Evolutionary conservation across 2,329 filamentous ascomycete species (phyloP), one percentile per base, ranked within the genome.

Genomic region (Knufia petricola): DNA sequence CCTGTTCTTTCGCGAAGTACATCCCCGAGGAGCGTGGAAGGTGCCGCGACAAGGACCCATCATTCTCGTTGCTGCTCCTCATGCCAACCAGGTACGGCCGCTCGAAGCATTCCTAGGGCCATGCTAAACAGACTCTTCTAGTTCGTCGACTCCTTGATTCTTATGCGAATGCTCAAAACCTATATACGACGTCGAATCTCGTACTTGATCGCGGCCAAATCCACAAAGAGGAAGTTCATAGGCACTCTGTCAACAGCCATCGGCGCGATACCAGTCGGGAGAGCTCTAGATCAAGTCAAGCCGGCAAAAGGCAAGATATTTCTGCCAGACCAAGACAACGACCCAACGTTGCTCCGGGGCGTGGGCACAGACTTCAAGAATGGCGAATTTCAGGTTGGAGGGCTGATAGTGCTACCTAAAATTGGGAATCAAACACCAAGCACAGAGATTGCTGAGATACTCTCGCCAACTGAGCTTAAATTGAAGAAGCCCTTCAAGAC

Each of bases 1-100:
- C 67, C 81, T 95, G 58, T 98, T 98, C 78, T 98, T 98, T 73
- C 84, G 92, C 58, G 92, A 98, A 69, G 87, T 98, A 13, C 89
- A 96, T 64, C 92, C 92, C 10, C 79, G 92, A 56, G 88, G 88
- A 58, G 87, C 89, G 54, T 98, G 92, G 88, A 90, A 89, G 67
- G 85, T 98, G 38, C 92, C 92, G 38, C 81, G 84, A 60, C 78
- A 80, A 54, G 92, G 89, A 0, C 89, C 92, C 1, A 79, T 98
- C 54, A 86, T 98, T 51, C 92, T 98, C 61, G 92, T 98, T 58
- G 92, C 89, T 38, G 92, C 90, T 48, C 92, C 92, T 57, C 92
- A 98, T 73, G 90, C 90, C 52, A 98, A 98, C 66, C 87, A 92
- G 78, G 84, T 87, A 69, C 52, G 74, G 28, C 6, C 3, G 13